Evolutionary conservation across 768 basidiomycete genomes (phyloP).

Genomic region (Leccinum obscurum): DNA sequence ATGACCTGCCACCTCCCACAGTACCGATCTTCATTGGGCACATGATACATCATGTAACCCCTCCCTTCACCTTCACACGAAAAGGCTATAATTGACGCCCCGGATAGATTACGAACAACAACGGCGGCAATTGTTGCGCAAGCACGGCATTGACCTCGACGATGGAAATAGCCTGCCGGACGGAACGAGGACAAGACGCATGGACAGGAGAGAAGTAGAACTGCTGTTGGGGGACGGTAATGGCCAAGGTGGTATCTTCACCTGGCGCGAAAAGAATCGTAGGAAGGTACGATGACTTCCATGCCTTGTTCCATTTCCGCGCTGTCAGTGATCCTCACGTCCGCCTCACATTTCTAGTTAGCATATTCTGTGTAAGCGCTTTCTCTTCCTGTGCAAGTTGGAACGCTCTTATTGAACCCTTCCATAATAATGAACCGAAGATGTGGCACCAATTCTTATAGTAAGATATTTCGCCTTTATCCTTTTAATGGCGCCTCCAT

Average conservation of each 20-base stretch:
- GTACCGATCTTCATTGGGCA: constrained; percentile 94
- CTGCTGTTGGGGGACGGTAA: constrained; percentile 80
- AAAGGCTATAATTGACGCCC: constrained; percentile 16
- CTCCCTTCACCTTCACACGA: constrained; percentile 7
- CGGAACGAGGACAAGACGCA: constrained; percentile 70
- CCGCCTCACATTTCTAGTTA: constrained; percentile 47
- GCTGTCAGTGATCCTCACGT: constrained; percentile 24
- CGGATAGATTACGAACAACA: constrained; percentile 89
- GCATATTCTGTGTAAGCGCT: constrained; percentile 83
- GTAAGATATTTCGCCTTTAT: constrained; percentile 47
- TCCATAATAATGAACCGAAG: constrained; percentile 43
- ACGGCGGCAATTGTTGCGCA: constrained; percentile 80
- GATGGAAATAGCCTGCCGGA: constrained; percentile 66
- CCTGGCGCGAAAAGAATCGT: constrained; percentile 93
- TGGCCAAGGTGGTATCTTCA: constrained; percentile 83
- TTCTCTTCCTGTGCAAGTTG: constrained; percentile 18
- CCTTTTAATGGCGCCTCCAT: constrained; percentile 28
- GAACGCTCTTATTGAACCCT: constrained; percentile 20
- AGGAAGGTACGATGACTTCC: constrained; percentile 62
- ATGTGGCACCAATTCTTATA: constrained; percentile 85
- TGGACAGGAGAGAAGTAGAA: constrained; percentile 83
- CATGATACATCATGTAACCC: constrained; percentile 89
- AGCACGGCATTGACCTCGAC: constrained; percentile 94
- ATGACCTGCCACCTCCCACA: constrained; percentile 34
- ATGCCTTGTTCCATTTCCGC: constrained; percentile 33